A percentile compares a stretch with the other conserved stretches of the same genome.
These are phyloP conservation scores for Populus hybrid DNA, from an alignment of 441 rosid genomes.

Conservation along the genomic window DNA sequence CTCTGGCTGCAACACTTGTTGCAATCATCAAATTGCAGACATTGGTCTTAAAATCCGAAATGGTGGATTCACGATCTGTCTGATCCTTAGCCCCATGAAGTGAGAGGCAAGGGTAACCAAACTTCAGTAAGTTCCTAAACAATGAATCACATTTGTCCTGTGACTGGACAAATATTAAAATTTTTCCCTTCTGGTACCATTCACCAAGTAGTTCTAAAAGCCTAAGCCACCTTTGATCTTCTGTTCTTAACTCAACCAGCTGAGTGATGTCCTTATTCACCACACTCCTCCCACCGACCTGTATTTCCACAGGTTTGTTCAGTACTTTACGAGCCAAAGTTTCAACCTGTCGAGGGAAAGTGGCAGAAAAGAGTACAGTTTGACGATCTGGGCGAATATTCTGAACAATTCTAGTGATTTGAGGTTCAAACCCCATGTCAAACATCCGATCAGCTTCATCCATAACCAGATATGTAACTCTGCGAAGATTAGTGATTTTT, in stretches of 20 bases:
- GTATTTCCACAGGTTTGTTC: conserved; percentile 42
- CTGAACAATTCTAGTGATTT: too few species aligned
- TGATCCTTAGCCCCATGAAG: conserved; percentile 97
- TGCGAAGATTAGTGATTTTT: too few species aligned
- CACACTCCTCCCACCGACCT: too few species aligned
- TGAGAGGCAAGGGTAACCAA: conserved; percentile 87
- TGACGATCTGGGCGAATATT: too few species aligned
- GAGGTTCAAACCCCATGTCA: too few species aligned
- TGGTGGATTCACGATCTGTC: conserved; percentile 87
- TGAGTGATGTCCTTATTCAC: too few species aligned
- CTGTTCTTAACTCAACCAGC: conserved; percentile 14
- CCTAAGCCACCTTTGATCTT: conserved; percentile 77
- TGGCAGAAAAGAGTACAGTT: too few species aligned
- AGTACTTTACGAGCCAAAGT: conserved; percentile 80
- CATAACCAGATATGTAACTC: too few species aligned
- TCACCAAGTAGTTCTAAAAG: conserved; percentile 81
- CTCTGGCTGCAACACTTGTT: conserved; percentile 94
- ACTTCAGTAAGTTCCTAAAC: conserved; percentile 70
- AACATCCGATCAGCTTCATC: too few species aligned
- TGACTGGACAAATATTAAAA: too few species aligned
- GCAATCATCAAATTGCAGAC: conserved; percentile 87
- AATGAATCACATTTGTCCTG: conserved; percentile 51
- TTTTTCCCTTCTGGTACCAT: too few species aligned
- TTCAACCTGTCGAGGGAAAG: conserved; percentile 97
- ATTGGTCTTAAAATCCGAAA: conserved; percentile 81